Conservation (phyloP, 2,329 filamentous ascomycete genomes). For the Fusarium lateritium region DNA sequence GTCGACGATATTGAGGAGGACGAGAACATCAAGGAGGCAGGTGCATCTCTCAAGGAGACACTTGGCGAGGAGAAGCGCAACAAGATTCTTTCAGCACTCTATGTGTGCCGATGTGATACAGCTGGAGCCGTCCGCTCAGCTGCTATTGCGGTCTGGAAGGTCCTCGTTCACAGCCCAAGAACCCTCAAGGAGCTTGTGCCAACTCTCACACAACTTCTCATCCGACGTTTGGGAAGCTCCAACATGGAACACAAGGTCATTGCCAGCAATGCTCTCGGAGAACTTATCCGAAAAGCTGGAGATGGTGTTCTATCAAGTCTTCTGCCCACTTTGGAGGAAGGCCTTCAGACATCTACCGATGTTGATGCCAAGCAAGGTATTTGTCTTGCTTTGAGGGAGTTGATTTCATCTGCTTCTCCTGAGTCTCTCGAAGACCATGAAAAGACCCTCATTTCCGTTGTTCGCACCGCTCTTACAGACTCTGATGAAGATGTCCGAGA, state of each 20-base stretch:
- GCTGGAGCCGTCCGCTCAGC: constrained; percentile 91
- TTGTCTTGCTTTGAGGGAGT: constrained; percentile 93
- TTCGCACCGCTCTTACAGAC: constrained; percentile 93
- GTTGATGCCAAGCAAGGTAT: constrained; percentile 97
- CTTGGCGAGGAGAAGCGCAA: constrained; percentile 97
- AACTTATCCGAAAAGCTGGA: constrained; percentile 96
- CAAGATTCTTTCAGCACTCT: constrained; percentile 96
- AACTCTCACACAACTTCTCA: constrained; percentile 94
- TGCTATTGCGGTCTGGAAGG: constrained; percentile 96
- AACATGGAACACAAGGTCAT: constrained; percentile 99
- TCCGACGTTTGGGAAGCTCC: constrained; percentile 91
- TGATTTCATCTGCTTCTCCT: constrained; percentile 89
- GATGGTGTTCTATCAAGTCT: constrained; percentile 91
- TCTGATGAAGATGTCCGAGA: constrained; percentile 91
- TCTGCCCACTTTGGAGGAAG: constrained; percentile 92
- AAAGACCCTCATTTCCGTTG: constrained; percentile 93
- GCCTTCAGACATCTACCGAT: constrained; percentile 88
- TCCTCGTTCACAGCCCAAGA: constrained; percentile 89
- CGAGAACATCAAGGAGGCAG: constrained; percentile 85
- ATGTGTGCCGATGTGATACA: constrained; percentile 98
- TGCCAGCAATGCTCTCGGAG: constrained; percentile 95
- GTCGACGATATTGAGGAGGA: constrained; percentile 85
- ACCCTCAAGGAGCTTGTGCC: constrained; percentile 96
- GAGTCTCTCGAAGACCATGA: constrained; percentile 95
- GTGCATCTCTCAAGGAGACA: constrained; percentile 92